Conservation (phyloP, 495 filamentous ascomycete genomes). For the Tuber brumale region DNA sequence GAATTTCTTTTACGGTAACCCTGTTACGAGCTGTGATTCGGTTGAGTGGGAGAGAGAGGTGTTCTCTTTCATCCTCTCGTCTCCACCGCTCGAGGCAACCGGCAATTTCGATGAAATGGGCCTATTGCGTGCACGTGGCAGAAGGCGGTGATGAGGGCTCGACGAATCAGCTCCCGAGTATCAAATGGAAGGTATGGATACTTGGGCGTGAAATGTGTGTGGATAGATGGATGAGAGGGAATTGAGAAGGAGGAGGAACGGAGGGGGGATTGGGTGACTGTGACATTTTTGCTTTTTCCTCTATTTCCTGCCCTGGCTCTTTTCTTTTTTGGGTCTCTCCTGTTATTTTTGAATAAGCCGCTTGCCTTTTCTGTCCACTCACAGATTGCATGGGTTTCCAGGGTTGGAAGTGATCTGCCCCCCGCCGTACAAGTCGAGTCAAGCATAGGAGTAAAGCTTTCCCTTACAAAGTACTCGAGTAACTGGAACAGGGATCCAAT, state of each 20-base stretch:
- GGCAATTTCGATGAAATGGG: slow-evolving; percentile 7
- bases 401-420: slow-evolving; percentile 32
- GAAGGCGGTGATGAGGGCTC: slow-evolving; percentile 17
- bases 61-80: slow-evolving; percentile 13
- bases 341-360: slow-evolving; percentile 35
- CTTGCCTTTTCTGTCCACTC: slow-evolving; percentile 19
- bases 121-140: slow-evolving; percentile 35
- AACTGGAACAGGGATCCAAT: slow-evolving; percentile 12
- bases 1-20: slow-evolving; percentile 3
- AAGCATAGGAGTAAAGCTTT: slow-evolving; percentile 13
- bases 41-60: slow-evolving; percentile 18
- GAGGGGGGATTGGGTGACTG: slow-evolving; percentile 1
- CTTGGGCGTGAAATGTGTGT: slow-evolving; percentile 4
- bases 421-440: slow-evolving; percentile 14
- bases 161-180: slow-evolving; percentile 23
- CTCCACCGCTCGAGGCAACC: not conserved
- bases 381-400: slow-evolving; percentile 18
- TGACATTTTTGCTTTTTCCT: slow-evolving; percentile 23
- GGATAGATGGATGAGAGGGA: slow-evolving; percentile 10
- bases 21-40: slow-evolving; percentile 8
- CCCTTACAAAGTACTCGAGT: not conserved
- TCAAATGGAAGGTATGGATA: slow-evolving; percentile 14
- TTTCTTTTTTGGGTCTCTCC: not conserved
- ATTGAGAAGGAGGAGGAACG: slow-evolving; percentile 7
- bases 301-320: slow-evolving; percentile 6